Evolutionary conservation across 2,329 filamentous ascomycete species (phyloP).

Genomic region (Macrophomina phaseolina): DNA sequence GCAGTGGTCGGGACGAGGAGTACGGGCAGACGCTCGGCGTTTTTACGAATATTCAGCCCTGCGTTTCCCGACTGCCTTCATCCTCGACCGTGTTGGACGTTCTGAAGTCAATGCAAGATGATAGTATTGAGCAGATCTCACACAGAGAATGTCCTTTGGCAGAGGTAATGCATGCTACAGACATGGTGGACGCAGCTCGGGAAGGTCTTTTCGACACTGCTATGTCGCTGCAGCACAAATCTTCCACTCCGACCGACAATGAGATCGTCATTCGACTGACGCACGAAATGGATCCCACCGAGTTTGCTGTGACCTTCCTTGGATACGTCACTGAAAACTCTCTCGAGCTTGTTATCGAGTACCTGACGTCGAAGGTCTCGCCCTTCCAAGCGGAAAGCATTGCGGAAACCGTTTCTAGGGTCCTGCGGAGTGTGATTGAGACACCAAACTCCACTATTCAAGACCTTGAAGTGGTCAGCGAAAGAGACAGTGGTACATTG

Average conservation of each 20-base stretch:
- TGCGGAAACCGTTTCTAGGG: conserved; percentile 1
- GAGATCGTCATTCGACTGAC: not conserved
- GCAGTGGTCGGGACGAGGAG: conserved; percentile 46
- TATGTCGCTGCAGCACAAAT: conserved; percentile 40
- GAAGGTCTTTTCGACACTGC: conserved; percentile 53
- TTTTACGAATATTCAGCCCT: conserved; percentile 54
- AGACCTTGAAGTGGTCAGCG: conserved; percentile 40
- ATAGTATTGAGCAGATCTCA: conserved; percentile 54
- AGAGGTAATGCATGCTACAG: conserved; percentile 32
- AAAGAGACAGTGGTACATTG: conserved; percentile 50
- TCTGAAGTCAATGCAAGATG: conserved; percentile 50
- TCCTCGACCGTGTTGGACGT: conserved; percentile 44
- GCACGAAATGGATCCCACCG: conserved; percentile 12
- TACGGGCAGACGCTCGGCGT: conserved; percentile 54
- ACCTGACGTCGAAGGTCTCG: conserved; percentile 7
- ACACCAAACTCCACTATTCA: conserved; percentile 39
- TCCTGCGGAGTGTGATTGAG: conserved; percentile 35
- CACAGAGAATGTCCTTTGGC: conserved; percentile 47
- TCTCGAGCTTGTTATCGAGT: conserved; percentile 10
- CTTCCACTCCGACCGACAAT: not conserved
- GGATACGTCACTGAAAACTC: not conserved
- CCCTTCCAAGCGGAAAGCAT: not conserved
- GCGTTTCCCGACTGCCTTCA: conserved; percentile 46
- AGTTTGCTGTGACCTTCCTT: conserved; percentile 12
- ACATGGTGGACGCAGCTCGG: conserved; percentile 36